These are phyloP conservation scores for Cyclotella cryptica DNA, from an alignment of 108 stramenopile genomes.

Conservation along the genomic window DNA sequence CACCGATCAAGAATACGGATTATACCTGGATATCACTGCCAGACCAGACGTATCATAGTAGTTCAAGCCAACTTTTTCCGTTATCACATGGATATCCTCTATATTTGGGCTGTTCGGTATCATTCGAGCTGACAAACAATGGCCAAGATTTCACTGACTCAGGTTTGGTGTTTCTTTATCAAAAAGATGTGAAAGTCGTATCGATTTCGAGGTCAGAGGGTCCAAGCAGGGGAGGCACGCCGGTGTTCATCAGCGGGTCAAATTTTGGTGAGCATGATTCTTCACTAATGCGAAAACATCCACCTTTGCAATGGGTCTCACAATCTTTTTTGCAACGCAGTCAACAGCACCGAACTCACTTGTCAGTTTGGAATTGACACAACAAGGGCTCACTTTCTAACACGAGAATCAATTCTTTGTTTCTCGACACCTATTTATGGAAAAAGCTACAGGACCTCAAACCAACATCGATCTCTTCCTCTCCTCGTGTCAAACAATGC, in stretches of 20 bases:
- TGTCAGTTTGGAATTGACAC: constrained; percentile 44
- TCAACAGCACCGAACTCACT: constrained; percentile 39
- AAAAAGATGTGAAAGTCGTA: constrained; percentile 40
- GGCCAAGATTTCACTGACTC: constrained; percentile 48
- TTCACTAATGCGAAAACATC: constrained; percentile 2
- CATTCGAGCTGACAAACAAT: constrained; percentile 75
- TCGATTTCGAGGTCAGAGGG: constrained; percentile 25
- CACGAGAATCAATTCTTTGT: constrained; percentile 49
- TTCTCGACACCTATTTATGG: constrained; percentile 37
- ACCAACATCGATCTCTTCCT: constrained; percentile 12
- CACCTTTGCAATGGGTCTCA: constrained; percentile 41
- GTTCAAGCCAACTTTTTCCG: constrained; percentile 56
- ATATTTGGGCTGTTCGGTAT: constrained; percentile 57
- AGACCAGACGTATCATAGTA: constrained; percentile 9
- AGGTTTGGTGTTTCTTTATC: constrained; percentile 44
- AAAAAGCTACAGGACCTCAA: constrained; percentile 25
- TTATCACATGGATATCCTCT: constrained; percentile 69
- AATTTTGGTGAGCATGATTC: constrained; percentile 45
- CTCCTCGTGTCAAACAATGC: constrained; percentile 49
- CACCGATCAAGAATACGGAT: constrained; percentile 45
- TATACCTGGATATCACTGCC: constrained; percentile 23
- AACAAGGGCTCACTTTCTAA: constrained; percentile 44
- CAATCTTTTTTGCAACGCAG: constrained; percentile 3
- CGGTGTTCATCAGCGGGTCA: constrained; percentile 41
- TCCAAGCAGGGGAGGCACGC: constrained; percentile 45